Evolutionary conservation across 805 yeast species (phyloP), one percentile per base, ranked within the genome.

Genomic region (Candida germanica): DNA sequence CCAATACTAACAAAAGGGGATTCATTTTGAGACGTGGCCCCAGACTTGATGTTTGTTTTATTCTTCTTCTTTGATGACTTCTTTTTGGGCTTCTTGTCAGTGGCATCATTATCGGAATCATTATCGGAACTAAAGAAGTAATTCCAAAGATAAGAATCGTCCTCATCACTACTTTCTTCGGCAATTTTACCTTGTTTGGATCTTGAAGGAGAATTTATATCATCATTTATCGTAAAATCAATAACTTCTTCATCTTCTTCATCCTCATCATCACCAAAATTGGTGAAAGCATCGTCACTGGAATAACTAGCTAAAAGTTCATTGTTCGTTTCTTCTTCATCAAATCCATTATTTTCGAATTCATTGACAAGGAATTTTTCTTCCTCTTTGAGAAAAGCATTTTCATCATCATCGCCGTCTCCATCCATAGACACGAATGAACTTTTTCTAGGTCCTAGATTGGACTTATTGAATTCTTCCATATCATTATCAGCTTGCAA

Each of bases 61-160:
- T 5, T 55, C 54, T 22, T 49, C 46, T 40, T 56, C 54, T 32
- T 15, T 19, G 21, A 3, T 5, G 6, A 52, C 39, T 26, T 54
- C 56, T 19, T 54, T 55, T 22, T 42, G 42, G 10, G 36, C 45
- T 9, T 30, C 33, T 35, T 42, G 35, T 31, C 41, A 22, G 33
- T 25, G 15, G 38, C 38, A n/a, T 30, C 43, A 16, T 23, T 22
- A 6, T 49, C 55, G 22, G 61, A 55, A 14, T 59, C 64, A 26
- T 59, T 58, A 41, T 65, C 71, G 2, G 67, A 58, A 38, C 70
- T 64, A 50, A 85, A 80, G 47, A 84, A 81, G 56, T 84, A 83
- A 52, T 81, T 81, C 80, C 88, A 77, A 26, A 85, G 62, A 49
- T 83, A 80, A 3, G 83, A 70, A 50, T 83, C 89, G 53, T 80